Conservation (phyloP, 768 basidiomycete species). For the Boletus vinaceobasis region DNA sequence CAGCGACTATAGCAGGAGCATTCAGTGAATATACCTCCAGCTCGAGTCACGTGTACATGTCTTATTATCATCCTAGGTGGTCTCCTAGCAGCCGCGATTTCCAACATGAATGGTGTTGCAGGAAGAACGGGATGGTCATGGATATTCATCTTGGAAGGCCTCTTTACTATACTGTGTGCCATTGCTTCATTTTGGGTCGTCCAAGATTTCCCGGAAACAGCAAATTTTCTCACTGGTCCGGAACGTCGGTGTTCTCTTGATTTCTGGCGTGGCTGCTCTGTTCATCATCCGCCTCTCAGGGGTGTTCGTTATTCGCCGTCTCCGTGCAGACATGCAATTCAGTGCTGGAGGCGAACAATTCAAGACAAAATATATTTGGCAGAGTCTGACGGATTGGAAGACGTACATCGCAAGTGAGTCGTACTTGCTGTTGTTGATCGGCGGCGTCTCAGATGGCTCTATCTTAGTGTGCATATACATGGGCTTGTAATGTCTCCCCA, state of each 20-base stretch:
- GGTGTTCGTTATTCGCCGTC: slow-evolving; percentile 58
- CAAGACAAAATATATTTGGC: slow-evolving; percentile 51
- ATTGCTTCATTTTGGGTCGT: slow-evolving; percentile 68
- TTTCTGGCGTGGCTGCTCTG: background rate
- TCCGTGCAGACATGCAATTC: slow-evolving; percentile 61
- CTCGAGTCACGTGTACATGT: background rate
- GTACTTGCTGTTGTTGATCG: background rate
- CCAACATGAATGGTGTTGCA: slow-evolving; percentile 67
- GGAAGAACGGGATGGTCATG: slow-evolving; percentile 64
- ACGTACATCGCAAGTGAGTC: slow-evolving; percentile 65
- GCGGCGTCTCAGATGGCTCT: background rate
- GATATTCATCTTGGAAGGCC: slow-evolving; percentile 75
- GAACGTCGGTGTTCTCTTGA: slow-evolving; percentile 45
- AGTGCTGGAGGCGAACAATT: slow-evolving; percentile 62
- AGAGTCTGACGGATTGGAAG: slow-evolving; percentile 68
- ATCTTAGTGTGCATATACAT: slow-evolving; percentile 62
- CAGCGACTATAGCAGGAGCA: slow-evolving; percentile 75
- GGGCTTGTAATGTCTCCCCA: slow-evolving; percentile 52
- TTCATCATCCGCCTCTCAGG: slow-evolving; percentile 34
- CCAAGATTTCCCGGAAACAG: slow-evolving; percentile 74
- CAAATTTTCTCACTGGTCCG: slow-evolving; percentile 61
- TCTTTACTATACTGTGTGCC: slow-evolving; percentile 60
- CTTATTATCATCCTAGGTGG: slow-evolving; percentile 41
- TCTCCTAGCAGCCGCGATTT: slow-evolving; percentile 61
- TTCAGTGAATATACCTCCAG: slow-evolving; percentile 49